Conservation (phyloP, 164 flowering plant genomes). For the Vitis rotundifolia region DNA sequence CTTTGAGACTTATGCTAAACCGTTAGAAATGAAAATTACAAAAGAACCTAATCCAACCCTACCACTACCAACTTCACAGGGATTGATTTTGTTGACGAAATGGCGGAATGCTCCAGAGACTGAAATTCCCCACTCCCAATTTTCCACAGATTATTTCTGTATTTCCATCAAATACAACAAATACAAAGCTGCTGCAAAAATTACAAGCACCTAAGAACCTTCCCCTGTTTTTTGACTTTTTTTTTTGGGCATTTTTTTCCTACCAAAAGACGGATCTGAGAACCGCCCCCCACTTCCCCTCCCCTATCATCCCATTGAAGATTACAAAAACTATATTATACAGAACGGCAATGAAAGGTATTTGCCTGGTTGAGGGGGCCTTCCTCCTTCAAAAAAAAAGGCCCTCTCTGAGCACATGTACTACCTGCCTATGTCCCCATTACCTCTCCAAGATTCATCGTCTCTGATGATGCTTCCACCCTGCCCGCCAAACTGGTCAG, state of each 20-base stretch:
- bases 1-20: too few relatives aligned
- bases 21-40: too few relatives aligned
- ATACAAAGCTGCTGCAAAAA: constrained; percentile 40
- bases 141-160: constrained; percentile 25
- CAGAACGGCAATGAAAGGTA: constrained; percentile 28
- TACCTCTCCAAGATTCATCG: constrained; percentile 62
- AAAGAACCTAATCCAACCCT: too few relatives aligned
- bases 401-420: constrained; percentile 14
- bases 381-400: neutral
- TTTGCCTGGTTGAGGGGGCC: constrained; percentile 17
- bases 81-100: too few relatives aligned
- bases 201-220: constrained; percentile 36
- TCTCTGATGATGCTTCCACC: constrained; percentile 40
- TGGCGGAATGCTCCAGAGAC: too few relatives aligned
- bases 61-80: too few relatives aligned
- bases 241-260: too few relatives aligned
- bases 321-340: constrained; percentile 65
- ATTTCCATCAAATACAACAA: constrained; percentile 50
- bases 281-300: constrained; percentile 10
- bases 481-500: constrained; percentile 42
- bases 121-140: too few relatives aligned
- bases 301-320: constrained; percentile 33
- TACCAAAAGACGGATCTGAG: constrained; percentile 17
- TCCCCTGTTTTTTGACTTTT: neutral
- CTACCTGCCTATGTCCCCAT: constrained; percentile 70